These are phyloP conservation scores for Diutina ranongensis DNA, from an alignment of 1,139 yeast genomes.

Conservation along the genomic window DNA sequence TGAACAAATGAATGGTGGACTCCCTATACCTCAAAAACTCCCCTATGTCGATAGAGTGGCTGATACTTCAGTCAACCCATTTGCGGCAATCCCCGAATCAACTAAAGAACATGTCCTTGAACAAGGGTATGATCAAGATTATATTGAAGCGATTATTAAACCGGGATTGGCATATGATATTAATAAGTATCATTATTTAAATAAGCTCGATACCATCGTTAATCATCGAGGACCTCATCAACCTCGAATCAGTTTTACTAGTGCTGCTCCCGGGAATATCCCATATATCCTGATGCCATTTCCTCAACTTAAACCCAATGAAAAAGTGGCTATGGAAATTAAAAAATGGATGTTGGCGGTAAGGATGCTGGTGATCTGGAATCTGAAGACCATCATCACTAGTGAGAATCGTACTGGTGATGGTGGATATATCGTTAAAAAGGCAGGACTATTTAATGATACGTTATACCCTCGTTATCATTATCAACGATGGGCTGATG, in stretches of 20 bases:
- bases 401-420: conserved; percentile 13
- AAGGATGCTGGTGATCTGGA: conserved; percentile 21
- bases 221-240: conserved; percentile 27
- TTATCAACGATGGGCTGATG: conserved; percentile 18
- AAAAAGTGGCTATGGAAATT: conserved; percentile 21
- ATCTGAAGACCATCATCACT: conserved; percentile 8
- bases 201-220: conserved; percentile 13
- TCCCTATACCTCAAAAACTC: conserved; percentile 4
- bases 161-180: conserved; percentile 27
- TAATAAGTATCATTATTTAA: conserved; percentile 19
- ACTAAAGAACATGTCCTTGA: background rate
- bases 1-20: conserved; percentile 1
- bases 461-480: conserved; percentile 19
- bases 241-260: conserved; percentile 20
- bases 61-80: background rate
- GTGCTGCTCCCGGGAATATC: conserved; percentile 22
- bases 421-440: conserved; percentile 19
- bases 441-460: conserved; percentile 21
- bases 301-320: conserved; percentile 10
- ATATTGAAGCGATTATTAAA: conserved; percentile 23
- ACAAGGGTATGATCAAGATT: conserved; percentile 7
- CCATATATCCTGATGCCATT: conserved; percentile 21
- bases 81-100: background rate
- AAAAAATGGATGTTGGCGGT: conserved; percentile 18
- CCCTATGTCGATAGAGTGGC: background rate